Evolutionary conservation across 2,329 filamentous ascomycete species (phyloP), one percentile per base, ranked within the genome.

Genomic region (Pseudonectria foliicola): DNA sequence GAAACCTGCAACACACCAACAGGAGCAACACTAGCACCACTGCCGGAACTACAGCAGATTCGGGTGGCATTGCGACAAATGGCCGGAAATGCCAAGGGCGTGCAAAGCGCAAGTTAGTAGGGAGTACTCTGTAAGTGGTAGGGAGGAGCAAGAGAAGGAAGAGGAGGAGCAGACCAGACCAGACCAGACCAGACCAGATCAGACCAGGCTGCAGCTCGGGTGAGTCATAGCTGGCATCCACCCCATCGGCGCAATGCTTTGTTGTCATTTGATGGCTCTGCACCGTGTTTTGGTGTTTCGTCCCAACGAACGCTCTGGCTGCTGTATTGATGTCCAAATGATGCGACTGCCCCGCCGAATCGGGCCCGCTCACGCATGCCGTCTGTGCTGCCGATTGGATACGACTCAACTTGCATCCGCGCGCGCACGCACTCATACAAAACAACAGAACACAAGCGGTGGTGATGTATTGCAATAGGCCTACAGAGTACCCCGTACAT

Each of bases 301-400:
- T 48, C 46, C 48, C 46, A 51, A 48, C 48, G 43, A 49, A 48
- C 49, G 25, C 47, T 52, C 40, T 40, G 44, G 33, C 35, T 44
- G 40, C 39, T 53, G 52, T 55, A 42, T 55, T 53, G 50, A 51
- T 52, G 50, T 53, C 52, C 52, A 55, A 55, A 47, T 45, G 40
- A 48, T 40, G 33, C 40, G 36, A 38, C 41, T 44, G 42, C 47
- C 49, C 45, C 39, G 49, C 52, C 45, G 43, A 49, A 48, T 50
- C 44, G 44, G 50, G 43, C 50, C 45, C 46, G 43, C 45, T 38
- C 38, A n/a, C 46, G 41, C 34, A 48, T 47, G 44, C 42, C 42
- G 40, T 46, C 33, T 40, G 38, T 37, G 42, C 35, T 45, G 39
- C 49, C 49, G 50, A 55, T 55, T 54, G 52, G 52, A 40, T 45